phyloP scores from a whole-genome alignment of 805 yeast genomes.

The Hanseniaspora pseudoguilliermondii region DNA sequence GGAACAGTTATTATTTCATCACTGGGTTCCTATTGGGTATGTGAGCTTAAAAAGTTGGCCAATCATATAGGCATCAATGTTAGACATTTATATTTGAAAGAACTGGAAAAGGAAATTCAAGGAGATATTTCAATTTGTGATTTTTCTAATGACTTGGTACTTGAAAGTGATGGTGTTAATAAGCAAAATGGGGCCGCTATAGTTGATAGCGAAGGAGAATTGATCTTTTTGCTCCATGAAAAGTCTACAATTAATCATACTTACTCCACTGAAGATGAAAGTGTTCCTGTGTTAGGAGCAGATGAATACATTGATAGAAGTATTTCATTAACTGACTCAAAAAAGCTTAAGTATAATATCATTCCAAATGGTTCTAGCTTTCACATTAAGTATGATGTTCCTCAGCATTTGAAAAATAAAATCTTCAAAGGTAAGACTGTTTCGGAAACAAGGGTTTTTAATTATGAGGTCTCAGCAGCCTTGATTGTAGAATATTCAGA shows the following conservation, averaged over 20 bases:
- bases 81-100: not conserved
- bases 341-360: not conserved
- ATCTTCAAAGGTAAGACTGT: not conserved
- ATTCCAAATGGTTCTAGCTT: not conserved
- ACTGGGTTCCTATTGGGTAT: not conserved
- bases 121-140: not conserved
- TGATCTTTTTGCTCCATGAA: not conserved
- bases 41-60: not conserved
- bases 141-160: constrained; percentile 3
- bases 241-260: not conserved
- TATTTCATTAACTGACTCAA: not conserved
- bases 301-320: not conserved
- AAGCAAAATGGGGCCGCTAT: not conserved
- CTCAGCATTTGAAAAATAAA: constrained; percentile 3
- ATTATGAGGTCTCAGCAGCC: not conserved
- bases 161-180: not conserved
- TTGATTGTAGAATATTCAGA: constrained; percentile 7
- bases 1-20: not conserved
- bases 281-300: not conserved
- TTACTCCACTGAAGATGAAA: not conserved
- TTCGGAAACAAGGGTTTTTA: not conserved
- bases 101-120: not conserved
- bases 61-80: not conserved
- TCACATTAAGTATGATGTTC: not conserved
- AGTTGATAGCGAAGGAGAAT: not conserved